Conservation (phyloP, 805 yeast species). For the Saccharomyces mikatae region DNA sequence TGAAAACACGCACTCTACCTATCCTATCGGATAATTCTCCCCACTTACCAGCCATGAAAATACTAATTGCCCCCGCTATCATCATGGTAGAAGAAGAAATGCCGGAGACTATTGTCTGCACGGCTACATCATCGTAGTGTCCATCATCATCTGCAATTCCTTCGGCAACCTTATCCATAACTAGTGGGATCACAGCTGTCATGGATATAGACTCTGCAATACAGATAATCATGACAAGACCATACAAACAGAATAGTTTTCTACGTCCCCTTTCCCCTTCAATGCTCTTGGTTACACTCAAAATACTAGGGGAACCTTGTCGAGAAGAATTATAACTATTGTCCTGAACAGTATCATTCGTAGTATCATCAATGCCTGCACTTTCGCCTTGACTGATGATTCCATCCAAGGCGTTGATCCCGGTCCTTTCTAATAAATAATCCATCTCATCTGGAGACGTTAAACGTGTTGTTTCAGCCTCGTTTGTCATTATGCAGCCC, state of each 20-base stretch:
- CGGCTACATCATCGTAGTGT: conserved; percentile 33
- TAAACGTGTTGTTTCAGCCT: neutral
- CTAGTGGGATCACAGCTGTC: conserved; percentile 33
- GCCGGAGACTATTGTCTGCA: conserved; percentile 40
- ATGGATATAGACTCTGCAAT: conserved; percentile 5
- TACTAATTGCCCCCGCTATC: conserved; percentile 37
- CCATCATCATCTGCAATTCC: conserved; percentile 27
- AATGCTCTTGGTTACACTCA: neutral
- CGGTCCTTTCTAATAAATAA: neutral
- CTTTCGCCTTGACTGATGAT: neutral
- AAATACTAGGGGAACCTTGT: neutral
- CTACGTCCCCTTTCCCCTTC: neutral
- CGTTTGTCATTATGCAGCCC: neutral
- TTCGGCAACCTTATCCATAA: conserved; percentile 36
- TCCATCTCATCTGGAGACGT: neutral
- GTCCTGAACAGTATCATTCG: neutral
- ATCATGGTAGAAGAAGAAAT: conserved; percentile 41
- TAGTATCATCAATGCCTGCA: neutral
- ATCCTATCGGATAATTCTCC: conserved; percentile 56
- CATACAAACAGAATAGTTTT: neutral
- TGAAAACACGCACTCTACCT: conserved; percentile 50
- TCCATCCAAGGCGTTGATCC: neutral
- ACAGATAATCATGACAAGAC: neutral
- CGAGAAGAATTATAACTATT: neutral
- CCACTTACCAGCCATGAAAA: conserved; percentile 52